Percentiles rank a stretch among this genome's conserved stretches.
Evolutionary conservation across 805 yeast species (phyloP).

Genomic region (Yamadazyma insecticola): DNA sequence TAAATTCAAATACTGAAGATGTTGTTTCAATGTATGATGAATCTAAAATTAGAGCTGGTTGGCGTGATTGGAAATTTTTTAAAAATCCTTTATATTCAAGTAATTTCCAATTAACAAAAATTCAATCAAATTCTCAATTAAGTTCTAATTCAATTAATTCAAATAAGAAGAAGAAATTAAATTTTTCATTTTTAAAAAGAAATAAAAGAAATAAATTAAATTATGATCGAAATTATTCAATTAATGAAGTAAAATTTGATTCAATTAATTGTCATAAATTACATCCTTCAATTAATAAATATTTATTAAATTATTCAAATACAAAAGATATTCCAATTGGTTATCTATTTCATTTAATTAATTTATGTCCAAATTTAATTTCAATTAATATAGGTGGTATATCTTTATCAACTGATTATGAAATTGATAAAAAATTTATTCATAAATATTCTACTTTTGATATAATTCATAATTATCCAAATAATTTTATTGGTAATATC

Average conservation of each 20-base stretch:
- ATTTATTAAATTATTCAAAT: slow-evolving; percentile 56
- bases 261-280: slow-evolving; percentile 6
- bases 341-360: slow-evolving; percentile 60
- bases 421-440: slow-evolving; percentile 34
- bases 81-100: slow-evolving; percentile 59
- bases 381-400: slow-evolving; percentile 56
- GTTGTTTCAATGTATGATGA: slow-evolving; percentile 7
- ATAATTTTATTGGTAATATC: slow-evolving; percentile 15
- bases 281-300: slow-evolving; percentile 63
- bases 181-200: slow-evolving; percentile 6
- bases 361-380: slow-evolving; percentile 59
- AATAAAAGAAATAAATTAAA: slow-evolving; percentile 5
- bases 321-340: slow-evolving; percentile 82
- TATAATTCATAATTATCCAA: slow-evolving; percentile 33
- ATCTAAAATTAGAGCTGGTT: slow-evolving; percentile 57
- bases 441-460: slow-evolving; percentile 36
- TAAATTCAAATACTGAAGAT: slow-evolving; percentile 4
- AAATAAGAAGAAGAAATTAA: slow-evolving; percentile 6
- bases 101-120: slow-evolving; percentile 13
- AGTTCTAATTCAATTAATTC: slow-evolving; percentile 11
- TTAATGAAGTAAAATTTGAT: slow-evolving; percentile 4
- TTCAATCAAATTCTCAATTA: slow-evolving; percentile 12
- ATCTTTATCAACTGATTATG: slow-evolving; percentile 65
- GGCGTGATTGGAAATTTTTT: slow-evolving; percentile 90
- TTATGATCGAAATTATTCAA: not conserved